phyloP scores from a whole-genome alignment of 495 filamentous ascomycete species.

The Pyrenopolyporus hunteri region DNA sequence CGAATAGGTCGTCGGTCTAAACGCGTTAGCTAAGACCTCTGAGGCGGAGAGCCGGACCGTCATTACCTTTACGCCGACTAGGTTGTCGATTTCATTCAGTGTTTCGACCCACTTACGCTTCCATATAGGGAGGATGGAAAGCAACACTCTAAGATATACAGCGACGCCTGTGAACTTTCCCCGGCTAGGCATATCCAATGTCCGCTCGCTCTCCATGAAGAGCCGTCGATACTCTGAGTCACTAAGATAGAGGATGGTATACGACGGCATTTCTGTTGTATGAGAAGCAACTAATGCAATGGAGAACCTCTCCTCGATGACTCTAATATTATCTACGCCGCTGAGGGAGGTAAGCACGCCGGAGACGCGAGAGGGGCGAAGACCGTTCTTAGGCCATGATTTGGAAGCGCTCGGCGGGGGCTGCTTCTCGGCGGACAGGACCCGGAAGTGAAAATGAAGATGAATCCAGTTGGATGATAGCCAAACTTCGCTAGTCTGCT shows the following conservation, averaged over 20 bases:
- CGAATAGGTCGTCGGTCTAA: constrained; percentile 25
- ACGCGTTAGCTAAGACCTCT: neutral
- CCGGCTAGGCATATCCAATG: constrained; percentile 16
- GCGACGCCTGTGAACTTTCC: constrained; percentile 19
- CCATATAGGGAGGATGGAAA: constrained; percentile 20
- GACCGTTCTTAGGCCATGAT: constrained; percentile 5
- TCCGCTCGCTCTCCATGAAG: constrained; percentile 20
- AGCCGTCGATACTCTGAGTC: constrained; percentile 22
- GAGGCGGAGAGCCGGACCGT: neutral
- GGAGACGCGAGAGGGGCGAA: constrained; percentile 20
- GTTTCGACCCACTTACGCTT: constrained; percentile 20
- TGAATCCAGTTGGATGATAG: constrained; percentile 26
- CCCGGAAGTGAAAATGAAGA: constrained; percentile 25
- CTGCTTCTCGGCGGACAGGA: constrained; percentile 18
- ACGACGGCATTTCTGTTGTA: constrained; percentile 18
- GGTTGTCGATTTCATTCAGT: constrained; percentile 19
- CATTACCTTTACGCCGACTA: constrained; percentile 19
- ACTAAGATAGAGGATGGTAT: constrained; percentile 18
- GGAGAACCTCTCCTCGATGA: constrained; percentile 23
- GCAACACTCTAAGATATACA: constrained; percentile 12
- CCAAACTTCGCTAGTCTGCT: constrained; percentile 27
- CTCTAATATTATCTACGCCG: constrained; percentile 13
- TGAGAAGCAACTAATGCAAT: constrained; percentile 17
- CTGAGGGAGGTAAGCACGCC: constrained; percentile 19
- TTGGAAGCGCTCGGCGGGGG: constrained; percentile 1